Percentiles rank a stretch among this genome's conserved stretches.
These are phyloP conservation scores for Tympanopsis confertula DNA, from an alignment of 2,329 filamentous ascomycete species.

Conservation along the genomic window DNA sequence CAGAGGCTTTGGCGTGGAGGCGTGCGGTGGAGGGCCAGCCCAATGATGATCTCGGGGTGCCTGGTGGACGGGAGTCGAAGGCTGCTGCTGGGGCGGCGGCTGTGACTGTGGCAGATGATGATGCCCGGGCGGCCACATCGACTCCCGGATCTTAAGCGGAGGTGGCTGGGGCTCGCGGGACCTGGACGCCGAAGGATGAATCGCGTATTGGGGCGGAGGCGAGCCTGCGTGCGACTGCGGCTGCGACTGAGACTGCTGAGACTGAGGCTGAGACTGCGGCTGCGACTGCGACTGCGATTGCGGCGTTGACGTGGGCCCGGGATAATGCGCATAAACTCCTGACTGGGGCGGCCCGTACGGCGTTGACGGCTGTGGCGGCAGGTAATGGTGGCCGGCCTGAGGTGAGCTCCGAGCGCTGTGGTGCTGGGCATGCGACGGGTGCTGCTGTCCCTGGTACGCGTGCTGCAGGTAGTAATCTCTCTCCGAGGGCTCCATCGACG, in stretches of 20 bases:
- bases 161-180: background rate
- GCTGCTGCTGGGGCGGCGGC: too few relatives aligned
- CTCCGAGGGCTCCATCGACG: background rate
- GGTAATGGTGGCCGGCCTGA: background rate
- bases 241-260: background rate
- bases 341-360: too few relatives aligned
- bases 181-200: background rate
- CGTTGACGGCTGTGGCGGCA: background rate
- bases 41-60: background rate
- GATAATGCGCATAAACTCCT: too few relatives aligned
- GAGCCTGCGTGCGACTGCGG: background rate
- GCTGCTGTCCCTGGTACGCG: background rate
- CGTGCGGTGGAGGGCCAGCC: too few relatives aligned
- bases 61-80: background rate
- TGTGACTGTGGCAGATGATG: background rate
- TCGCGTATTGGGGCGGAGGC: background rate
- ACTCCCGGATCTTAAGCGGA: background rate
- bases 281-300: background rate
- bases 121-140: background rate
- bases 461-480: background rate
- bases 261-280: background rate
- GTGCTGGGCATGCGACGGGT: background rate
- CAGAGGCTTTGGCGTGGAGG: too few relatives aligned
- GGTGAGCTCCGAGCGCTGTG: background rate
- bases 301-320: background rate